Conservation (phyloP, 345 rosid genomes). For the Eucalyptus victrix region DNA sequence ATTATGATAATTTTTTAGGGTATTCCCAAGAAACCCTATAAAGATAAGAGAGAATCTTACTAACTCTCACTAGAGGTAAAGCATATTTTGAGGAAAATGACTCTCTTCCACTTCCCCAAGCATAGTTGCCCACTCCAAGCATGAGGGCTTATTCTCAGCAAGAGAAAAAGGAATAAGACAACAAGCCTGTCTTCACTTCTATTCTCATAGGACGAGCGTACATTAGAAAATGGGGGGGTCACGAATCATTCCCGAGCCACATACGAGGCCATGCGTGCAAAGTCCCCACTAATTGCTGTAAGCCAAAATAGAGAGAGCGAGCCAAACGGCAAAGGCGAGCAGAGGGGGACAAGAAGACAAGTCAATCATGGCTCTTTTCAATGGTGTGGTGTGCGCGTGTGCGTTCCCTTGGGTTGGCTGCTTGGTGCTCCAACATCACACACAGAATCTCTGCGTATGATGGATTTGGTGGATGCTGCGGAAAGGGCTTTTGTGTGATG, state of each 20-base stretch:
- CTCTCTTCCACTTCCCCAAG: background rate
- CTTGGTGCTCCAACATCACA: slow-evolving; percentile 5
- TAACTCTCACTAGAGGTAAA: background rate
- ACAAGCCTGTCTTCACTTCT: background rate
- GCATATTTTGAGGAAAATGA: background rate
- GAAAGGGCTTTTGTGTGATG: background rate
- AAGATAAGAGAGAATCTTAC: background rate
- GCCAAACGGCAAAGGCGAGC: background rate
- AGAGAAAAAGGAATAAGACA: background rate
- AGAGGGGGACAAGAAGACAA: background rate
- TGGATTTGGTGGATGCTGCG: background rate
- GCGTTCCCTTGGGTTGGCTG: background rate
- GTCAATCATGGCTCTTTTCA: background rate
- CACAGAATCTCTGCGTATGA: background rate
- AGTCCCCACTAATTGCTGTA: background rate
- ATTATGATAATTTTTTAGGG: background rate
- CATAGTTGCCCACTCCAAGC: background rate
- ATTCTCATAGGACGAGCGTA: background rate
- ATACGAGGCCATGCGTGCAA: background rate
- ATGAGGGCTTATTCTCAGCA: background rate
- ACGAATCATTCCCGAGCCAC: background rate
- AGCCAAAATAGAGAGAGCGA: background rate
- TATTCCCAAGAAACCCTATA: background rate
- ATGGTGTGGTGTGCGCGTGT: background rate
- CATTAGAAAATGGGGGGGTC: background rate